phyloP scores from a whole-genome alignment of 1,139 yeast species.

The Blastobotrys raffinosifermentans region DNA sequence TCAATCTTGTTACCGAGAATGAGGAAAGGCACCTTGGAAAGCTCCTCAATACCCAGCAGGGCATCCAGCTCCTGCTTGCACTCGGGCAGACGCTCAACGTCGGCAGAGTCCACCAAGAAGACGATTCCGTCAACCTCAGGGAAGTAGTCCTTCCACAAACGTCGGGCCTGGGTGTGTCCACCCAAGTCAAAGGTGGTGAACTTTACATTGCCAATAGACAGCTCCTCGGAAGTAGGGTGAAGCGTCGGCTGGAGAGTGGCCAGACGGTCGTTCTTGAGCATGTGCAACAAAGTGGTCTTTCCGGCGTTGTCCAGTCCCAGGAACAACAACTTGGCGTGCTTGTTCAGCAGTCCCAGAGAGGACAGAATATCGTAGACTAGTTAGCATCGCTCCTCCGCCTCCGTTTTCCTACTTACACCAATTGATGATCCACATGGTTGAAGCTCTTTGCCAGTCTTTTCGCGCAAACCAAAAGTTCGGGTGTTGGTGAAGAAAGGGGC shows the following conservation, averaged over 20 bases:
- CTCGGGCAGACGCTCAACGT: slow-evolving; percentile 90
- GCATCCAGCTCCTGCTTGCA: slow-evolving; percentile 93
- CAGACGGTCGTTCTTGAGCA: slow-evolving; percentile 95
- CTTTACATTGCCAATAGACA: slow-evolving; percentile 92
- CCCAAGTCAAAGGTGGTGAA: slow-evolving; percentile 98
- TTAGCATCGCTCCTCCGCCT: not conserved
- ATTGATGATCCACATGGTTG: slow-evolving; percentile 47
- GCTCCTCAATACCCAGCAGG: slow-evolving; percentile 85
- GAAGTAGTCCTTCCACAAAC: slow-evolving; percentile 98
- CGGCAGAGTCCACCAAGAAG: slow-evolving; percentile 95
- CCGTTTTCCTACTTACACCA: slow-evolving; percentile 43
- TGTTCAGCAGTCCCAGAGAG: slow-evolving; percentile 93
- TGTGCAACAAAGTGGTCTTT: slow-evolving; percentile 91
- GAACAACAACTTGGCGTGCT: slow-evolving; percentile 93
- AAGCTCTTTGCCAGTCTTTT: not conserved
- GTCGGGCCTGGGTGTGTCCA: slow-evolving; percentile 70
- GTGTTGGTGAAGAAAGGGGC: not conserved
- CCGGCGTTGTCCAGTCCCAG: slow-evolving; percentile 98
- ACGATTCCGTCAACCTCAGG: slow-evolving; percentile 98
- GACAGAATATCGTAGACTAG: slow-evolving; percentile 85
- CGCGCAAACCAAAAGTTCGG: no score
- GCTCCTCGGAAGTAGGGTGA: slow-evolving; percentile 95
- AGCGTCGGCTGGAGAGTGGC: slow-evolving; percentile 97
- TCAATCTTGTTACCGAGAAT: slow-evolving; percentile 96
- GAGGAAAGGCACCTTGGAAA: slow-evolving; percentile 82